Conservation (phyloP, 2,329 filamentous ascomycete species). For the Aspergillus sp. region DNA sequence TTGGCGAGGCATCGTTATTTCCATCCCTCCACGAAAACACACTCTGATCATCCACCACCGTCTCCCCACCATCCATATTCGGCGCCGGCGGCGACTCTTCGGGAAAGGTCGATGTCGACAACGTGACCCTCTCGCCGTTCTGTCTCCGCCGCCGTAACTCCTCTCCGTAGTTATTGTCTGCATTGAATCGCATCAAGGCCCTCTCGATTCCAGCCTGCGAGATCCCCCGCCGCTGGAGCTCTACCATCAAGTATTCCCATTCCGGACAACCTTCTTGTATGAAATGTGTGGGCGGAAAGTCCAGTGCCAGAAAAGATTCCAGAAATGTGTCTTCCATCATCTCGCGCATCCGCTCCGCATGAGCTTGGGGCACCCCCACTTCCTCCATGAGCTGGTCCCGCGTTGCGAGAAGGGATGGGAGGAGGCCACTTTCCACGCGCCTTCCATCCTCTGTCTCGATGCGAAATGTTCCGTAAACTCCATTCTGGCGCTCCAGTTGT, state of each 20-base stretch:
- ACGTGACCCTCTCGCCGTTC: conserved; percentile 41
- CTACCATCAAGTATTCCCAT: conserved; percentile 39
- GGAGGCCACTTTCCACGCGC: conserved; percentile 43
- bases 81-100: conserved; percentile 28
- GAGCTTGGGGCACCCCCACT: conserved; percentile 39
- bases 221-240: conserved; percentile 43
- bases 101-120: conserved; percentile 36
- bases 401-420: conserved; percentile 46
- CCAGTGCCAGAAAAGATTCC: conserved; percentile 45
- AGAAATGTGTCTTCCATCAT: conserved; percentile 49
- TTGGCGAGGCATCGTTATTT: conserved; percentile 43
- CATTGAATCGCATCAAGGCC: conserved; percentile 42
- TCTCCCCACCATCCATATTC: conserved; percentile 38
- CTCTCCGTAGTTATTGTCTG: conserved; percentile 42
- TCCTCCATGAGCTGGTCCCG: conserved; percentile 46
- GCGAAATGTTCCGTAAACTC: conserved; percentile 46
- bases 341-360: conserved; percentile 44
- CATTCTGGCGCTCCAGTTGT: conserved; percentile 42
- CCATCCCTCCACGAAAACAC: conserved; percentile 49
- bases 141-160: conserved; percentile 40
- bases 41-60: conserved; percentile 45
- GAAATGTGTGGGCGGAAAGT: conserved; percentile 41
- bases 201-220: conserved; percentile 40
- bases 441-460: conserved; percentile 46
- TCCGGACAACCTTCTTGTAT: conserved; percentile 37